Evolutionary conservation across 202 grass and related monocot species (phyloP).

Genomic region (Schoenoplectus tabernaemontani): DNA sequence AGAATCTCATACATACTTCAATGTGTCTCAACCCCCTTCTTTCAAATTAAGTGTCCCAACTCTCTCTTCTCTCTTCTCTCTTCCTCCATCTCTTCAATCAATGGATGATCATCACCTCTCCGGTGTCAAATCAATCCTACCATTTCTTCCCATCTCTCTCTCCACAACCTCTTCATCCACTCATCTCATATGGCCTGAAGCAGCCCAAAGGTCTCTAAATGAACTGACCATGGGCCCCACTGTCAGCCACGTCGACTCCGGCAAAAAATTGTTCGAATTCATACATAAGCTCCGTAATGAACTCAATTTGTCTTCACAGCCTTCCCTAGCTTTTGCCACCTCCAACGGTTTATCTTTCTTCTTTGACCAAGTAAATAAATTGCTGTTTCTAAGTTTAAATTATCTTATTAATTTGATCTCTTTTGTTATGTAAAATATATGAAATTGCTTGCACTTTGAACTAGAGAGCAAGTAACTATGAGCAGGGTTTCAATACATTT

Average conservation of each 20-base stretch:
- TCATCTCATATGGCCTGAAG: slow-evolving; percentile 50
- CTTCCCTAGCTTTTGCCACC: not conserved
- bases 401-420: not conserved
- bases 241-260: slow-evolving; percentile 64
- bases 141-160: slow-evolving; percentile 53
- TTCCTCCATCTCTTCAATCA: not conserved
- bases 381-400: not conserved
- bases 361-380: slow-evolving; percentile 48
- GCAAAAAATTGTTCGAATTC: slow-evolving; percentile 51
- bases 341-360: slow-evolving; percentile 56
- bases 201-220: slow-evolving; percentile 43
- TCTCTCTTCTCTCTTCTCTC: not conserved
- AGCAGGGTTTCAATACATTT: not conserved
- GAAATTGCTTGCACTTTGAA: not conserved
- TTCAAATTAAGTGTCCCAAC: not conserved
- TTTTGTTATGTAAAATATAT: not conserved
- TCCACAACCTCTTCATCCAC: slow-evolving; percentile 2
- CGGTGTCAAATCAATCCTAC: slow-evolving; percentile 40
- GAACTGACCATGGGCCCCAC: slow-evolving; percentile 56
- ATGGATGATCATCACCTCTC: slow-evolving; percentile 16
- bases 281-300: slow-evolving; percentile 57
- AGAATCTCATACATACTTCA: not conserved
- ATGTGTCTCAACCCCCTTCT: too few relatives aligned
- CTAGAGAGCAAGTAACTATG: not conserved
- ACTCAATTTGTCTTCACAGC: slow-evolving; percentile 34